Evolutionary conservation across 768 basidiomycete genomes (phyloP).

Genomic region (Leccinellum luteum): DNA sequence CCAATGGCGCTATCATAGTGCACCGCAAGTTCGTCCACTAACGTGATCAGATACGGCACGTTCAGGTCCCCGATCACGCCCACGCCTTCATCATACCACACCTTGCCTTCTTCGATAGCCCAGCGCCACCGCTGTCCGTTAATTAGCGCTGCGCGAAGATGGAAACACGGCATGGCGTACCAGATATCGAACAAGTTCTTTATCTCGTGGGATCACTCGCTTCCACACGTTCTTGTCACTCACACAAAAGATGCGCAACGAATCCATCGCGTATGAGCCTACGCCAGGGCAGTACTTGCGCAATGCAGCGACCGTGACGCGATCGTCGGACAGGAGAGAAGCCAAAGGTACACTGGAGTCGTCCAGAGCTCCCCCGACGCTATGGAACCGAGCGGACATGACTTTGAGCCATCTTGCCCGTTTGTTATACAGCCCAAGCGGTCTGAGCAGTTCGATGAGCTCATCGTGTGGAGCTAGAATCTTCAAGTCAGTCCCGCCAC

Average conservation of each 20-base stretch:
- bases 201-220: slow-evolving; percentile 59
- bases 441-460: slow-evolving; percentile 45
- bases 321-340: background rate
- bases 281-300: slow-evolving; percentile 62
- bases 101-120: slow-evolving; percentile 52
- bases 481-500: background rate
- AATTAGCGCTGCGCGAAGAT: background rate
- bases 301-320: slow-evolving; percentile 37
- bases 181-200: slow-evolving; percentile 65
- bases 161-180: slow-evolving; percentile 42
- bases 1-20: slow-evolving; percentile 24
- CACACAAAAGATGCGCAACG: slow-evolving; percentile 67
- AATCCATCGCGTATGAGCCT: slow-evolving; percentile 72
- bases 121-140: slow-evolving; percentile 64
- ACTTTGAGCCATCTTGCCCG: slow-evolving; percentile 55
- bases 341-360: slow-evolving; percentile 1
- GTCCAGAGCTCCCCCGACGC: slow-evolving; percentile 34
- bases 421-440: slow-evolving; percentile 58
- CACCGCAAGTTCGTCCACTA: slow-evolving; percentile 40
- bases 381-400: slow-evolving; percentile 51
- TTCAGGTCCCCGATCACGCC: slow-evolving; percentile 42
- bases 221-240: slow-evolving; percentile 51
- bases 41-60: slow-evolving; percentile 36
- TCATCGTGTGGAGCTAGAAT: slow-evolving; percentile 42
- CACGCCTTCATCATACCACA: slow-evolving; percentile 44